Conservation (phyloP, 2,329 filamentous ascomycete genomes). For the Shiraia sp. region DNA sequence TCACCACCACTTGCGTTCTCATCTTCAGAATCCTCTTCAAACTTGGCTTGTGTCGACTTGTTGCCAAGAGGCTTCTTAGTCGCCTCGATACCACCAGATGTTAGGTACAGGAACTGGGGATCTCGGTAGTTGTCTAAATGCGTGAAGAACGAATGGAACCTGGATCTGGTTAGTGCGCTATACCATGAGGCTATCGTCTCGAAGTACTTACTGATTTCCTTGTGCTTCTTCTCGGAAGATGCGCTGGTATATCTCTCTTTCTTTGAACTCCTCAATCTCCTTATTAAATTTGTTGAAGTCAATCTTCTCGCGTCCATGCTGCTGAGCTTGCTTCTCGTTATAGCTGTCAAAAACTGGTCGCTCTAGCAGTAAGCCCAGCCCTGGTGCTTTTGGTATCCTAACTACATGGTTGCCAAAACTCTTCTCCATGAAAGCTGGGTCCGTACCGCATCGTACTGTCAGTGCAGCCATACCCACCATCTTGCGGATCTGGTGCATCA, state of each 20-base stretch:
- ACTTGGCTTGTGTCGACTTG: constrained; percentile 31
- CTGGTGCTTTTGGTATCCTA: constrained; percentile 91
- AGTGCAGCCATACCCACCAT: constrained; percentile 95
- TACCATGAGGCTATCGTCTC: neutral
- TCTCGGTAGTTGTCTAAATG: constrained; percentile 57
- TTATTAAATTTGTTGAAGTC: constrained; percentile 78
- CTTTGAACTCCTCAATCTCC: constrained; percentile 86
- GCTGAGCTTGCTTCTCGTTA: constrained; percentile 71
- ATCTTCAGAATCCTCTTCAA: constrained; percentile 41
- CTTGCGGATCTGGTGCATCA: constrained; percentile 99
- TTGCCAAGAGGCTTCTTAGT: constrained; percentile 40
- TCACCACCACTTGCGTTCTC: constrained; percentile 43
- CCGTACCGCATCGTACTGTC: constrained; percentile 80
- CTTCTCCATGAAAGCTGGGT: constrained; percentile 70
- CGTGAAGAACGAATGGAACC: constrained; percentile 54
- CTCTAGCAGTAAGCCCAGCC: constrained; percentile 84
- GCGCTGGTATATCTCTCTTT: constrained; percentile 85
- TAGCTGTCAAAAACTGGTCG: constrained; percentile 89
- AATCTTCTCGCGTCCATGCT: constrained; percentile 68
- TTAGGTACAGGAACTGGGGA: constrained; percentile 54
- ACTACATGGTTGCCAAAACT: constrained; percentile 74
- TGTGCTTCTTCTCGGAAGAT: constrained; percentile 91
- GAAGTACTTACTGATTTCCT: constrained; percentile 73
- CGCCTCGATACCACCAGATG: constrained; percentile 52
- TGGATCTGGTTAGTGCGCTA: constrained; percentile 22